These are phyloP conservation scores for Leccinum rimulosum DNA, from an alignment of 768 basidiomycete species.

Conservation along the genomic window DNA sequence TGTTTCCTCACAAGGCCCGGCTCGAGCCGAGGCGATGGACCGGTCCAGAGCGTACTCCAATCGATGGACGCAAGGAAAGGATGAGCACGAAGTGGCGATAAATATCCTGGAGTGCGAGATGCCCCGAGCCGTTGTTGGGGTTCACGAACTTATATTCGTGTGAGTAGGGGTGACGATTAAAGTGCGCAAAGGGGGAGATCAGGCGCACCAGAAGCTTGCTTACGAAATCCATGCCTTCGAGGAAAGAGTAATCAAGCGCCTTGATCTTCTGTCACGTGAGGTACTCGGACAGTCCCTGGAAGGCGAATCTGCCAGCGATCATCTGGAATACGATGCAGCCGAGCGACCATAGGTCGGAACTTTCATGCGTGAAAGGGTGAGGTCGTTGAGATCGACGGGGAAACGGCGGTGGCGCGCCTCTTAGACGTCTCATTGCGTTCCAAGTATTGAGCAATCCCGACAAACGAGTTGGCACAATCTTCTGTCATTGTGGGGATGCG, in stretches of 20 bases:
- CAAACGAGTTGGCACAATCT: conserved; percentile 68
- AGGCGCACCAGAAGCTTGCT: conserved; percentile 65
- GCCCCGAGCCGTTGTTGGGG: conserved; percentile 62
- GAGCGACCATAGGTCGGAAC: conserved; percentile 94
- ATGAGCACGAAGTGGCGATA: conserved; percentile 53
- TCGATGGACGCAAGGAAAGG: conserved; percentile 57
- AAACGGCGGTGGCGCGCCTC: conserved; percentile 46
- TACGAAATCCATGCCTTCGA: conserved; percentile 84
- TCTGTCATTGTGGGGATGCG: conserved; percentile 31
- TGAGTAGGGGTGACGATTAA: background rate
- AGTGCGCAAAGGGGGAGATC: background rate
- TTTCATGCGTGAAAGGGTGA: conserved; percentile 26
- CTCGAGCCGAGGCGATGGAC: conserved; percentile 55
- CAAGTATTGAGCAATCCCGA: conserved; percentile 88
- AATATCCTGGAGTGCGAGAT: conserved; percentile 35
- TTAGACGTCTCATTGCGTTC: conserved; percentile 69
- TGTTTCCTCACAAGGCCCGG: conserved; percentile 53
- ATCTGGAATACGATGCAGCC: conserved; percentile 97
- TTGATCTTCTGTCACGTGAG: conserved; percentile 95
- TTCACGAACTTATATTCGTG: conserved; percentile 49
- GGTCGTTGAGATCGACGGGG: background rate
- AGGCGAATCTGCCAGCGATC: conserved; percentile 87
- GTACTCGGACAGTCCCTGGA: conserved; percentile 88
- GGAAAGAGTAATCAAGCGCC: conserved; percentile 81
- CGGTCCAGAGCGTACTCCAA: conserved; percentile 68